Evolutionary conservation across 768 basidiomycete species (phyloP), one percentile per base, ranked within the genome.

Genomic region (Mycena indigotica): DNA sequence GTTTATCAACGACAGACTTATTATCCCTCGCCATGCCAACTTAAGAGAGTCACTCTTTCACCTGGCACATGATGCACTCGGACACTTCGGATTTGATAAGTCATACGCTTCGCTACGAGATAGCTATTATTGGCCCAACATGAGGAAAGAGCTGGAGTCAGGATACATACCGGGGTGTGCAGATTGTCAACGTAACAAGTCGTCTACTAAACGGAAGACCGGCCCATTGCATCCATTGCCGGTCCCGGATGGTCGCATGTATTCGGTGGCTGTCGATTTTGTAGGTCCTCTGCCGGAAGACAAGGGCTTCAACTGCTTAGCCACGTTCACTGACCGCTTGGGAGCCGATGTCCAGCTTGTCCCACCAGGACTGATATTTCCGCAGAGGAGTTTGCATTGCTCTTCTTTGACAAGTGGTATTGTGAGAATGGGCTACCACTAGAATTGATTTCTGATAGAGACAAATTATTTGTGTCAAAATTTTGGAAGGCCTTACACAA

Each of bases 131-230:
- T 26, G 65, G 41, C 41, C 41, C 12, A 44, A 54, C 23, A 55
- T 55, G 53, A 8, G 53, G 5, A 12, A 44, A 1, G 53, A 55
- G 5, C 23, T 55, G 2, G 64, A 66, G 28, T 16, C 49, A 0
- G n/a, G 59, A 17, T 73, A 75, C 50, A 62, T 73, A 4, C 63
- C 62, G 0, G 46, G 48, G 3, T 60, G 70, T 66, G 55, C 62
- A 12, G 44, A 64, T 1, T 78, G 76, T 29, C 69, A 73, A 40
- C 52, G 66, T 0, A 70, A 75, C 62, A 77, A 77, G 53, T 52
- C 53, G 3, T 2, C 53, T 0, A 50, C 41, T 0, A 52, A 56
- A 1, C 56, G 59, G 21, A 65, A 66, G n/a, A 19, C 66, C 0
- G 66, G 72, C 3, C 62, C 60, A 3, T 50, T 64, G 0, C 73